phyloP scores from a whole-genome alignment of 805 yeast species.

The Starmera pachycereana region DNA sequence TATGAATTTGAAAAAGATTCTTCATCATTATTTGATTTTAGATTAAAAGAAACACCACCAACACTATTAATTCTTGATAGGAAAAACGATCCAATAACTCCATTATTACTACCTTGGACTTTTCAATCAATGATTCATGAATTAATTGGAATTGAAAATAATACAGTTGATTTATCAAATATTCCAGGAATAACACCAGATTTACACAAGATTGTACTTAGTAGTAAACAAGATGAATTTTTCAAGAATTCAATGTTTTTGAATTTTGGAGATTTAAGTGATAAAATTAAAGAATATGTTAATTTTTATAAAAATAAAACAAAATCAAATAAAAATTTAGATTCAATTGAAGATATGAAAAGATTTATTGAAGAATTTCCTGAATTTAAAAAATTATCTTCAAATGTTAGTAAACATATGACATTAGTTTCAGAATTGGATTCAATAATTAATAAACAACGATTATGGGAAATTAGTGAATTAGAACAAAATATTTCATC shows the following conservation, averaged over 20 bases:
- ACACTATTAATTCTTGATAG: conserved; percentile 71
- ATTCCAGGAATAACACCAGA: conserved; percentile 50
- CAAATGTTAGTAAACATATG: conserved; percentile 88
- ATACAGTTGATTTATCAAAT: conserved; percentile 58
- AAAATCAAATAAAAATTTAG: conserved; percentile 59
- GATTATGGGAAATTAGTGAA: conserved; percentile 82
- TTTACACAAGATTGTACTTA: conserved; percentile 52
- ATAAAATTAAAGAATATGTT: conserved; percentile 75
- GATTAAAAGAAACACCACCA: conserved; percentile 58
- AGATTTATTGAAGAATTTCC: conserved; percentile 88
- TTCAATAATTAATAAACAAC: conserved; percentile 48
- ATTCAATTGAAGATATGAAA: conserved; percentile 82
- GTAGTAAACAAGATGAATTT: conserved; percentile 64
- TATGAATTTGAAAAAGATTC: conserved; percentile 45
- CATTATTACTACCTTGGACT: conserved; percentile 92
- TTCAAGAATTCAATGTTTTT: conserved; percentile 73
- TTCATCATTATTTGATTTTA: conserved; percentile 59
- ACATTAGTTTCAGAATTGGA: conserved; percentile 82
- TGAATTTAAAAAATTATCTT: conserved; percentile 79
- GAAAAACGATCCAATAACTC: conserved; percentile 86
- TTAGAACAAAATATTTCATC: conserved; percentile 80
- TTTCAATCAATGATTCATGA: conserved; percentile 97
- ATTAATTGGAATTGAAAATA: conserved; percentile 70
- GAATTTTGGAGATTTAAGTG: conserved; percentile 93
- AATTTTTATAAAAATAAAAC: conserved; percentile 74